These are phyloP conservation scores for Physcia stellaris DNA, from an alignment of 495 filamentous ascomycete genomes.

Conservation along the genomic window DNA sequence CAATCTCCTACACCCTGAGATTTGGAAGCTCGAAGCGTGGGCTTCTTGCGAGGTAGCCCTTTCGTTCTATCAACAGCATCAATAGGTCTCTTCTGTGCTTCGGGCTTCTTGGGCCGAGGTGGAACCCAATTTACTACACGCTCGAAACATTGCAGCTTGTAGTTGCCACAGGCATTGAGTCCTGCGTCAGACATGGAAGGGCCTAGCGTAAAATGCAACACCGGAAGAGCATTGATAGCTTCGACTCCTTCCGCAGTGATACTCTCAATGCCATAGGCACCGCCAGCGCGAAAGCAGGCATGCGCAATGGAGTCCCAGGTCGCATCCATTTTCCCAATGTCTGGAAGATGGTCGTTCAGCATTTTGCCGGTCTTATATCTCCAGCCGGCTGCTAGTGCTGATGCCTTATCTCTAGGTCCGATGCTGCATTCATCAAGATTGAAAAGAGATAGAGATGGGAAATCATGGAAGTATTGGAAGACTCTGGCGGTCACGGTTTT, in stretches of 20 bases:
- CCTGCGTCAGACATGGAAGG: background rate
- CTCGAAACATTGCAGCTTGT: background rate
- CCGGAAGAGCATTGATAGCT: constrained; percentile 3
- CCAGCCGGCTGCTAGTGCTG: constrained; percentile 5
- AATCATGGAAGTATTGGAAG: constrained; percentile 13
- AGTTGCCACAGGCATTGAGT: background rate
- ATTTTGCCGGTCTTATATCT: constrained; percentile 4
- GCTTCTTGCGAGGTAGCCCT: constrained; percentile 2
- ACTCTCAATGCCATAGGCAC: background rate
- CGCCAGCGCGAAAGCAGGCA: constrained; percentile 4
- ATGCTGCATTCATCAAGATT: constrained; percentile 5
- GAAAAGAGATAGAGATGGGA: constrained; percentile 14
- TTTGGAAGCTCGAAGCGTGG: constrained; percentile 2
- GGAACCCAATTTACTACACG: background rate
- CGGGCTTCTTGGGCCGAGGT: background rate
- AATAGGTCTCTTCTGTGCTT: background rate
- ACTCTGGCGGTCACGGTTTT: constrained; percentile 9
- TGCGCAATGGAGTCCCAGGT: constrained; percentile 4
- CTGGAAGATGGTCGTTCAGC: background rate
- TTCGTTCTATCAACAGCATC: background rate
- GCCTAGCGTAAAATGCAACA: constrained; percentile 3
- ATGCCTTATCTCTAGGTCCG: background rate
- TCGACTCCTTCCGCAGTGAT: constrained; percentile 1
- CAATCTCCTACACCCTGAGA: constrained; percentile 4
- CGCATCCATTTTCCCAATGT: background rate